Conservation (phyloP, 2,329 filamentous ascomycete species). For the Blastomyces parvus region DNA sequence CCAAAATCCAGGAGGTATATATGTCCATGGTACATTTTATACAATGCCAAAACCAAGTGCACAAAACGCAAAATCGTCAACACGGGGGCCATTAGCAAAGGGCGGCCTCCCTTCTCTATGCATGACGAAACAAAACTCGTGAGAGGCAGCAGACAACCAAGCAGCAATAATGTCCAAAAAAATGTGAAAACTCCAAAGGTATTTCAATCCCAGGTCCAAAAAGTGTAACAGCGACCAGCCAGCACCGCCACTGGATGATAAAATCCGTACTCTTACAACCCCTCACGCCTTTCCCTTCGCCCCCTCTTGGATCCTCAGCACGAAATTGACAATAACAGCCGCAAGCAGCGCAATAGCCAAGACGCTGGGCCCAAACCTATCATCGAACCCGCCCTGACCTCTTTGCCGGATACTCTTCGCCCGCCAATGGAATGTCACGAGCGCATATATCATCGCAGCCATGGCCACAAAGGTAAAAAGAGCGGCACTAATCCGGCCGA, state of each 20-base stretch:
- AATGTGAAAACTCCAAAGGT: background rate
- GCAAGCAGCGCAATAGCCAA: conserved; percentile 75
- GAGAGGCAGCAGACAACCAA: background rate
- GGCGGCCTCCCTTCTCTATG: background rate
- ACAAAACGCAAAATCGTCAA: background rate
- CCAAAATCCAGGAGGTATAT: background rate
- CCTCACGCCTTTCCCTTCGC: conserved; percentile 4
- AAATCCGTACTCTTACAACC: background rate
- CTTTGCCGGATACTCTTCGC: conserved; percentile 84
- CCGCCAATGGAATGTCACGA: conserved; percentile 94
- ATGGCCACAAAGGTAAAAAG: conserved; percentile 92
- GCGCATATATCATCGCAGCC: conserved; percentile 87
- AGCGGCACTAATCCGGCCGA: conserved; percentile 87
- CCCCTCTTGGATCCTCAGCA: conserved; percentile 50
- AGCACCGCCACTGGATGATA: background rate
- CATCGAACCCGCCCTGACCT: conserved; percentile 92
- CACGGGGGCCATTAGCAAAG: background rate
- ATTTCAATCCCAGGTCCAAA: background rate
- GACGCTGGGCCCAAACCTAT: conserved; percentile 86
- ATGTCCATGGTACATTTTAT: background rate
- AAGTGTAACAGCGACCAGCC: background rate
- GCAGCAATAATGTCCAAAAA: background rate
- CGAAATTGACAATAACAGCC: conserved; percentile 93
- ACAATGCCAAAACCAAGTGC: background rate
- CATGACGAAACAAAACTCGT: background rate